These are phyloP conservation scores for Phytophthora nicotianae DNA, from an alignment of 352 stramenopile genomes.

Conservation along the genomic window DNA sequence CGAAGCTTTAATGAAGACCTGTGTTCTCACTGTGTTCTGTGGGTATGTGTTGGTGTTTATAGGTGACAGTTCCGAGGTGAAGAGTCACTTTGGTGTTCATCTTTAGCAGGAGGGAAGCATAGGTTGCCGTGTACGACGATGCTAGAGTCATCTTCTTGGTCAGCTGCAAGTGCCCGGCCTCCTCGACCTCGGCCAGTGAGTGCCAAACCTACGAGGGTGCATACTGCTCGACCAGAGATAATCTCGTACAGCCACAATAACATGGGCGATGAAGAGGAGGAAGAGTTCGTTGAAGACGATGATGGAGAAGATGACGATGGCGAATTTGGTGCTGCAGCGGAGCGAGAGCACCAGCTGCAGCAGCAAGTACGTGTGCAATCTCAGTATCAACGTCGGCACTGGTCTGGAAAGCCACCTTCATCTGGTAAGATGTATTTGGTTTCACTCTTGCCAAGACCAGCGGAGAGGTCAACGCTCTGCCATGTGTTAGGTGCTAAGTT, in stretches of 20 bases:
- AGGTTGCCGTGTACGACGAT: constrained; percentile 3
- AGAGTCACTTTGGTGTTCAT: constrained; percentile 20
- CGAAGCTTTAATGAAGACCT: constrained; percentile 20
- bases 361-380: constrained; percentile 2
- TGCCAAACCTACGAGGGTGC: constrained; percentile 41
- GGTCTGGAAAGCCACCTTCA: constrained; percentile 15
- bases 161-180: constrained; percentile 14
- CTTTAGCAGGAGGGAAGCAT: constrained; percentile 5
- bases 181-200: constrained; percentile 51
- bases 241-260: constrained; percentile 27
- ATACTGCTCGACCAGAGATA: constrained; percentile 20
- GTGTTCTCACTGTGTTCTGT: neutral
- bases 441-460: neutral
- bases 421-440: constrained; percentile 9
- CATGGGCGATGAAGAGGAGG: constrained; percentile 31
- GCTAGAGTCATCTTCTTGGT: constrained; percentile 26
- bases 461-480: constrained; percentile 1
- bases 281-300: constrained; percentile 45
- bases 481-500: constrained; percentile 14
- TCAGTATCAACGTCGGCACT: constrained; percentile 19
- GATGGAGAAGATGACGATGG: constrained; percentile 34
- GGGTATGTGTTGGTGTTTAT: constrained; percentile 2
- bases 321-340: constrained; percentile 47
- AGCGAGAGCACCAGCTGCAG: constrained; percentile 26
- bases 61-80: constrained; percentile 21